phyloP scores from a whole-genome alignment of 371 early-diverging fungal genomes.

The Mortierella sp. region DNA sequence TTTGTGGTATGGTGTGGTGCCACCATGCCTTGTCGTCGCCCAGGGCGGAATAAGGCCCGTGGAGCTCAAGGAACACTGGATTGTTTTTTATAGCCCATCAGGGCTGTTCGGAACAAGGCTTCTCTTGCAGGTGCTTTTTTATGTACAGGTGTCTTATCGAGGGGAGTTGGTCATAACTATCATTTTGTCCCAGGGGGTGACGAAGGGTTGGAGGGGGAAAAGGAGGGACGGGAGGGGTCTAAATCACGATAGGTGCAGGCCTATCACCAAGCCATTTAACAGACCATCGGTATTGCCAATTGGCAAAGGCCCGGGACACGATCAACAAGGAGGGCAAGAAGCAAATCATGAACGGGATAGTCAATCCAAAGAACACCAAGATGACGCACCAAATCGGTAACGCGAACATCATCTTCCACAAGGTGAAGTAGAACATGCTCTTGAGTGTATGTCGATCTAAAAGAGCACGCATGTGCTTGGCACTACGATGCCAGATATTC shows the following conservation, averaged over 20 bases:
- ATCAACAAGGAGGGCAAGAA: constrained; percentile 32
- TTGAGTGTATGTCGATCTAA: constrained; percentile 26
- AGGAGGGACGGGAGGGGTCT: not conserved
- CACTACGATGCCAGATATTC: constrained; percentile 30
- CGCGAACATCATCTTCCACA: constrained; percentile 51
- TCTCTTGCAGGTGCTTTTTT: no score
- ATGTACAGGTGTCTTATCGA: no score
- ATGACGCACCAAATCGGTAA: constrained; percentile 19
- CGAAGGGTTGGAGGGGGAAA: no score
- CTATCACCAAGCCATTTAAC: constrained; percentile 44
- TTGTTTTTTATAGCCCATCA: no score
- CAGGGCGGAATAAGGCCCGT: no score
- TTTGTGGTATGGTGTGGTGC: no score
- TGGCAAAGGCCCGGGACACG: constrained; percentile 27
- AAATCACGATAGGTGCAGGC: constrained; percentile 32
- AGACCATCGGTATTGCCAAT: constrained; percentile 50
- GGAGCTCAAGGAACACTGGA: no score
- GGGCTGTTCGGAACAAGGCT: no score
- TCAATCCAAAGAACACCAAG: constrained; percentile 4
- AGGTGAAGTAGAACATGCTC: constrained; percentile 46
- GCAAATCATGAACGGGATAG: constrained; percentile 41
- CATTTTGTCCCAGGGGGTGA: not conserved
- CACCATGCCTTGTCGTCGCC: no score
- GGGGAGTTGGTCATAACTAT: not conserved
- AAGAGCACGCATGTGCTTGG: constrained; percentile 17